These are phyloP conservation scores for Agroathelia rolfsii DNA, from an alignment of 1,284 basidiomycete genomes.

Conservation along the genomic window DNA sequence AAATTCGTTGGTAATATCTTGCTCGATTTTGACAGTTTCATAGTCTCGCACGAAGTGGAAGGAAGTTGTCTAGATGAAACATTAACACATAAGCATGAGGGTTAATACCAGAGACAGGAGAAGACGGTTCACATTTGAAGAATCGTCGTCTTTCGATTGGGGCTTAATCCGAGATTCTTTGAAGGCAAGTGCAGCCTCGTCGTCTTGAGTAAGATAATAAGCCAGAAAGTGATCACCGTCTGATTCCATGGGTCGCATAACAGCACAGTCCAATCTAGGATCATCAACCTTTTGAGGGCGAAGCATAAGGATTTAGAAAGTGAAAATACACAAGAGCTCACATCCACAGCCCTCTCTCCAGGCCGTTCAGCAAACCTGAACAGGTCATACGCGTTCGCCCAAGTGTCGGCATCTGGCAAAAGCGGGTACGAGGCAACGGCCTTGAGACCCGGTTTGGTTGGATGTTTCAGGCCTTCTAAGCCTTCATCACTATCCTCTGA, in stretches of 20 bases:
- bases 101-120: constrained; percentile 3
- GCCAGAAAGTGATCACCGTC: constrained; percentile 82
- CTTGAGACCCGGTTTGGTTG: constrained; percentile 66
- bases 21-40: constrained; percentile 74
- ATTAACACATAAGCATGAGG: neutral
- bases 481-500: too few relatives aligned
- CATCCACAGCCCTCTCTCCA: constrained; percentile 61
- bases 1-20: constrained; percentile 78
- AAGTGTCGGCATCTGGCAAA: constrained; percentile 79
- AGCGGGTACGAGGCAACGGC: constrained; percentile 82
- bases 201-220: constrained; percentile 81
- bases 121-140: constrained; percentile 26
- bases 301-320: constrained; percentile 3
- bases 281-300: constrained; percentile 55
- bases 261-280: constrained; percentile 73
- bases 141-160: constrained; percentile 13
- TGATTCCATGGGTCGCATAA: constrained; percentile 78
- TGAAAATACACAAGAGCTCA: constrained; percentile 20
- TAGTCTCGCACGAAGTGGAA: constrained; percentile 76
- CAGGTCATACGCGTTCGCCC: constrained; percentile 84
- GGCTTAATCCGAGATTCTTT: constrained; percentile 30
- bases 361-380: constrained; percentile 86
- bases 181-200: constrained; percentile 54
- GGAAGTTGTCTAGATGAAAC: constrained; percentile 40
- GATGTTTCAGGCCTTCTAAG: constrained; percentile 59